Base-by-base conservation (phyloP, 2,329 filamentous ascomycete genomes). In the Fonsecaea monophora region DNA sequence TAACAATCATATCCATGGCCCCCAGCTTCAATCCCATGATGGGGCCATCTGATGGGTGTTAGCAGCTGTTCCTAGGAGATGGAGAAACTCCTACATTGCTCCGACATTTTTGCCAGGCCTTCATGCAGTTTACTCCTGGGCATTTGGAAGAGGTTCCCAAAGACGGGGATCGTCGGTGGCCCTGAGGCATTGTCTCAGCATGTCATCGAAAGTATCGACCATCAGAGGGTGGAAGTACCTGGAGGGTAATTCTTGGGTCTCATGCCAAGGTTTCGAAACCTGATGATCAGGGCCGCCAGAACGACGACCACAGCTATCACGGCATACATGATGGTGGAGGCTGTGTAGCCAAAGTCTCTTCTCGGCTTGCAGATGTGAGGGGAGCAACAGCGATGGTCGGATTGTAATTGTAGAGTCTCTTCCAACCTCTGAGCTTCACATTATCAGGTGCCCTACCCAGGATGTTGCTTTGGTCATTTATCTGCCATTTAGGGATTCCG, bases 221-320 rank as follows among this genome's bases (percentile, higher is more conserved):
- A 50, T 50, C 30, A 57, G n/a, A 35, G 54, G 12, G 32, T 18
- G 54, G 54, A n/a, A 58, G 30, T 25, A 58, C 55, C 55, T 18
- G 55, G 34, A 18, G 55, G 55, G 34, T 60, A 60, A 50, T 60
- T 18, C 58, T 60, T 60, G 58, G 58, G 58, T 40, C 58, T 60
- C 58, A 48, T 48, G 58, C 58, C 58, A 53, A 50, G 30, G 2
- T 60, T 60, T 50, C 58, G 58, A 30, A 60, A 48, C 37, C 37
- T 50, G 58, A 60, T 48, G 25, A 48, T 30, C 12, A 60, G 18
- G 48, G 25, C 18, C 18, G 54, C 54, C 13, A 57, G 3, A 57
- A 37, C 37, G 21, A 7, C 30, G 34, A 57, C 54, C 54, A 57
- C 54, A 57, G 25, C 54, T 57, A 57, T 6, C 30, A 57, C 21